A percentile compares a stretch with the other conserved stretches of the same genome.
Conservation (phyloP, 352 stramenopile species). For the Globisporangium echinulatum region DNA sequence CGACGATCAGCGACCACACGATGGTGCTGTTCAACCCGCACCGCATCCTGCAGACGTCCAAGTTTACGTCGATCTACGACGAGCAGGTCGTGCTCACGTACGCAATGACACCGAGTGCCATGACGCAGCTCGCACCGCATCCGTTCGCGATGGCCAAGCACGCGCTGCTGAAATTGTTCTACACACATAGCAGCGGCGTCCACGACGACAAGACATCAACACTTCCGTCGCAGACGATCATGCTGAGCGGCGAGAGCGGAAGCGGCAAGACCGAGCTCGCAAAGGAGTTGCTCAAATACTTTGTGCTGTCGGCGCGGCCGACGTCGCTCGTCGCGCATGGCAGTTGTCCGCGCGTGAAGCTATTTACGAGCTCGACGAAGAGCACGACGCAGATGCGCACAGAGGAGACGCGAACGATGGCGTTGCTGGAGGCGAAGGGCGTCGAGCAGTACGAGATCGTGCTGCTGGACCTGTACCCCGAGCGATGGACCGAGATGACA, state of each 20-base stretch:
- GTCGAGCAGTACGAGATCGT: conserved; percentile 64
- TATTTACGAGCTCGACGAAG: conserved; percentile 81
- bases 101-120: conserved; percentile 32
- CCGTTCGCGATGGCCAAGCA: conserved; percentile 74
- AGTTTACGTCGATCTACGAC: conserved; percentile 81
- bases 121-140: conserved; percentile 41
- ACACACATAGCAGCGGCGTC: conserved; percentile 8
- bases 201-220: not conserved
- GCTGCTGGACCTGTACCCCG: conserved; percentile 53
- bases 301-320: conserved; percentile 48
- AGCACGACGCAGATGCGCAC: conserved; percentile 80
- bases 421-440: conserved; percentile 66
- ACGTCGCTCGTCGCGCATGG: conserved; percentile 12
- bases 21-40: conserved; percentile 71
- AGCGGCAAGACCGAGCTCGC: conserved; percentile 73
- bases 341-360: conserved; percentile 32
- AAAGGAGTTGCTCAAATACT: conserved; percentile 78
- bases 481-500: conserved; percentile 66
- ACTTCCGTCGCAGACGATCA: conserved; percentile 21
- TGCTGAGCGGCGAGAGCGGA: conserved; percentile 61
- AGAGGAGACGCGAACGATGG: conserved; percentile 64
- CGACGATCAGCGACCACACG: conserved; percentile 50
- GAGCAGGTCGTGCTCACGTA: conserved; percentile 71
- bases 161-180: conserved; percentile 40
- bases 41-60: conserved; percentile 60